phyloP scores from a whole-genome alignment of 805 yeast species.

The Lipomyces sp. region DNA sequence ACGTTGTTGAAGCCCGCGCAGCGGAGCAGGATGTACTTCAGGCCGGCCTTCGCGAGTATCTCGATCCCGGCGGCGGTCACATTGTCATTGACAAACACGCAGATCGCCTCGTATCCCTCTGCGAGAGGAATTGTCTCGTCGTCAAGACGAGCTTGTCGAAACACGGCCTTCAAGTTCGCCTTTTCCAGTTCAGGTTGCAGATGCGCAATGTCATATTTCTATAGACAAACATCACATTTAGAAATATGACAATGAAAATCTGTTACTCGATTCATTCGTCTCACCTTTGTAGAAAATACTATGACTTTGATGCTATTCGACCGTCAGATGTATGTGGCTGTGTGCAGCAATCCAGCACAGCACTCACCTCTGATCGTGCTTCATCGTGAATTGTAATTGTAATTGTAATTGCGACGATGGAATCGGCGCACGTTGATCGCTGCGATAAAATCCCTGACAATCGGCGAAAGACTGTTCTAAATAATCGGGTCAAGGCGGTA shows the following conservation, averaged over 20 bases:
- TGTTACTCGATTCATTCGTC: too few relatives aligned
- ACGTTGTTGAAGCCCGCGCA: conserved; percentile 35
- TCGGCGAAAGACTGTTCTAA: too few relatives aligned
- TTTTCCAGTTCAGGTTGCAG: conserved; percentile 27
- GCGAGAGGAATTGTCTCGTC: conserved; percentile 29
- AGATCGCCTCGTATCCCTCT: conserved; percentile 29
- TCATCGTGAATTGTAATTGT: too few relatives aligned
- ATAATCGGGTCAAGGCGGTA: too few relatives aligned
- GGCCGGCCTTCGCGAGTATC: conserved; percentile 23
- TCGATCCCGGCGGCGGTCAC: conserved; percentile 23
- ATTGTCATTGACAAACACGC: conserved; percentile 32
- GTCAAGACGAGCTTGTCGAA: conserved; percentile 24
- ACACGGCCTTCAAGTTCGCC: conserved; percentile 9
- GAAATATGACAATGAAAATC: too few relatives aligned
- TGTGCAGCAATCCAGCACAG: not conserved
- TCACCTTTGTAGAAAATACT: conserved; percentile 32
- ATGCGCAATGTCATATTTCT: conserved; percentile 27
- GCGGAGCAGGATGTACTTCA: conserved; percentile 29
- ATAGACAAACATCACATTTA: not conserved
- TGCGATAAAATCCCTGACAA: too few relatives aligned
- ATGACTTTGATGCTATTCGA: conserved; percentile 13
- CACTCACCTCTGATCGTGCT: too few relatives aligned
- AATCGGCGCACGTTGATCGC: too few relatives aligned
- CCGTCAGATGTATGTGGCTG: not conserved
- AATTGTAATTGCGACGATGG: too few relatives aligned